Conservation (phyloP, 2,329 filamentous ascomycete species). For the Lizonia empirigonia region DNA sequence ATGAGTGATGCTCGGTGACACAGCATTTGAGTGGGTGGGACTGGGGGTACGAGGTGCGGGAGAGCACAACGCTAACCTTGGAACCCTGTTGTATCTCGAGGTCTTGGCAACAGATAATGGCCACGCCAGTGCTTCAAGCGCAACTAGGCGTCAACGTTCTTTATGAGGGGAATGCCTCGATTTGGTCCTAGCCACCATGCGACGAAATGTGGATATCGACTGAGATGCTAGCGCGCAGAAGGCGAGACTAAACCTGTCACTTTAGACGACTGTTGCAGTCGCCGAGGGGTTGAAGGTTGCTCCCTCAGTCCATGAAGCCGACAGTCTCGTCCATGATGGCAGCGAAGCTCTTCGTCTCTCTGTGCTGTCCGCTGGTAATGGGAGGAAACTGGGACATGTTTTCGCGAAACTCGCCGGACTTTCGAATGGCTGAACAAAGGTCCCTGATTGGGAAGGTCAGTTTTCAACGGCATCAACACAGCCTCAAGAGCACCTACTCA, state of each 20-base stretch:
- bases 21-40: not conserved
- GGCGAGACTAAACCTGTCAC: no score
- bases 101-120: not conserved
- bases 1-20: conserved; percentile 17
- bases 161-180: no score
- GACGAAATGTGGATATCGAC: no score
- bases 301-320: conserved; percentile 44
- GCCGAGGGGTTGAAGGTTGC: no score
- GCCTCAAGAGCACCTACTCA: conserved; percentile 57
- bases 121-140: no score
- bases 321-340: conserved; percentile 47
- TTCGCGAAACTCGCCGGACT: conserved; percentile 52
- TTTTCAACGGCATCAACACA: not conserved
- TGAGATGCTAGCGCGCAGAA: no score
- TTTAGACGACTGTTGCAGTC: no score
- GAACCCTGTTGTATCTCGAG: not conserved
- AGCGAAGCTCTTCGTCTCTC: conserved; percentile 44
- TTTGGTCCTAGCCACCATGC: no score
- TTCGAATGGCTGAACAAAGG: conserved; percentile 54
- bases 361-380: conserved; percentile 42
- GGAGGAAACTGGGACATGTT: conserved; percentile 45
- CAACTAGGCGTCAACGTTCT: no score
- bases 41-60: conserved; percentile 2
- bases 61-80: conserved; percentile 4
- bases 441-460: conserved; percentile 44